A percentile compares a stretch with the other conserved stretches of the same genome.
These are phyloP conservation scores for Macrophomina phaseolina DNA, from an alignment of 2,329 filamentous ascomycete genomes.

Conservation along the genomic window DNA sequence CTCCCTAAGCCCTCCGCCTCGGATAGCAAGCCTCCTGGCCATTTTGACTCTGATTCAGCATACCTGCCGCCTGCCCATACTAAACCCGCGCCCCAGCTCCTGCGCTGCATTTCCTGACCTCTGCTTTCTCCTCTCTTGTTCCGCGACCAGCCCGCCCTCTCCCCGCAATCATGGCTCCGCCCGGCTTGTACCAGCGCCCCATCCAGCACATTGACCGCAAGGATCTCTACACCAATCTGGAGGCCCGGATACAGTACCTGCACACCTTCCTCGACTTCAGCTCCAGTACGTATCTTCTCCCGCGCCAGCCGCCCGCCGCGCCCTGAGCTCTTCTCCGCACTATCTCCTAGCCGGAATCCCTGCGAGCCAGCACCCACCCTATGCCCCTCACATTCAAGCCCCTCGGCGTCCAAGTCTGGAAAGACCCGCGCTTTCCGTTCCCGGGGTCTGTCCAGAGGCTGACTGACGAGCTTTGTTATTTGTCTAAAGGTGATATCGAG, in stretches of 20 bases:
- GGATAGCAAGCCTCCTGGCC: constrained; percentile 17
- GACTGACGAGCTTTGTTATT: not conserved
- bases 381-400: not conserved
- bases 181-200: constrained; percentile 33
- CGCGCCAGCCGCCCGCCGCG: constrained; percentile 19
- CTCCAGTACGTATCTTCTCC: constrained; percentile 58
- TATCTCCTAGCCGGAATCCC: not conserved
- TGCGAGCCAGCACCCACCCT: not conserved
- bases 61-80: constrained; percentile 19
- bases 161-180: constrained; percentile 15
- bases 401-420: not conserved
- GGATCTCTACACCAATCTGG: constrained; percentile 73
- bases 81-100: constrained; percentile 20
- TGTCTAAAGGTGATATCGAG: constrained; percentile 68
- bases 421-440: not conserved
- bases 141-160: not conserved
- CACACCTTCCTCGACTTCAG: constrained; percentile 79
- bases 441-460: not conserved
- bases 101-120: not conserved
- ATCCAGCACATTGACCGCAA: constrained; percentile 70
- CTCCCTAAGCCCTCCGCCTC: constrained; percentile 1
- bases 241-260: constrained; percentile 72
- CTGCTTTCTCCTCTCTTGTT: not conserved
- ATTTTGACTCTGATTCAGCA: constrained; percentile 24
- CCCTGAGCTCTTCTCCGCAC: constrained; percentile 2